Conservation (phyloP, 2,329 filamentous ascomycete genomes). For the Madurella mycetomatis region DNA sequence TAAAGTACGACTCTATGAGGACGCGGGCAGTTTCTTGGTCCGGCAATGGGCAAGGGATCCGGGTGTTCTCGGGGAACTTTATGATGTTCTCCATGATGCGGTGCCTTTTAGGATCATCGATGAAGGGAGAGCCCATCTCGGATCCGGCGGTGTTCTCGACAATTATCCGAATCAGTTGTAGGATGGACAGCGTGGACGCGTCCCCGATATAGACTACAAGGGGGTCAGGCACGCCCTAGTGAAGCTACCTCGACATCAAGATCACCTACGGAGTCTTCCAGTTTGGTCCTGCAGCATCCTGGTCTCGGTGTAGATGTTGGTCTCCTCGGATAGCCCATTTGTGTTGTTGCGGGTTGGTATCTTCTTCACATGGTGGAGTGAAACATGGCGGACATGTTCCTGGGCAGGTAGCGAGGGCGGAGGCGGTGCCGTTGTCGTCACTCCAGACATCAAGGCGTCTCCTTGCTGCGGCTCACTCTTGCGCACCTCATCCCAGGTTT, state of each 20-base stretch:
- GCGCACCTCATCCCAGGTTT: constrained; percentile 21
- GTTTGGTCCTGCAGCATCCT: constrained; percentile 58
- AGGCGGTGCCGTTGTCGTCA: constrained; percentile 14
- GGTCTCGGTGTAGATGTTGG: constrained; percentile 49
- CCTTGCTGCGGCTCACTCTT: constrained; percentile 13
- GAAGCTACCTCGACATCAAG: neutral
- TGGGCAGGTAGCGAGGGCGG: constrained; percentile 15
- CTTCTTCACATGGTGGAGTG: constrained; percentile 31
- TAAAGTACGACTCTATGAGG: constrained; percentile 57
- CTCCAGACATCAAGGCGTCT: constrained; percentile 19
- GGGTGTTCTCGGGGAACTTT: constrained; percentile 41
- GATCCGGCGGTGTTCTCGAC: constrained; percentile 51
- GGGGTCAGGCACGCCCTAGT: constrained; percentile 16
- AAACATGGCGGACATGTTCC: constrained; percentile 18
- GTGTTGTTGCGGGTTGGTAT: constrained; percentile 36
- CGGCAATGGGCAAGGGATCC: constrained; percentile 50
- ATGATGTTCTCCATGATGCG: constrained; percentile 53
- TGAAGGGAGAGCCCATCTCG: constrained; percentile 47
- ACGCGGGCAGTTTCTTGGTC: constrained; percentile 50
- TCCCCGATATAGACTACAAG: constrained; percentile 56
- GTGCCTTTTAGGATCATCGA: constrained; percentile 52
- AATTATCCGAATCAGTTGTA: constrained; percentile 57
- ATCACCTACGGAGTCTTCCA: constrained; percentile 49
- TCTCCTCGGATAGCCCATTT: constrained; percentile 51
- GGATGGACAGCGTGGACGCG: constrained; percentile 56